Evolutionary conservation across 176 grass and related monocot genomes (phyloP), one percentile per base, ranked within the genome.

Genomic region (Cenchrus americanus): DNA sequence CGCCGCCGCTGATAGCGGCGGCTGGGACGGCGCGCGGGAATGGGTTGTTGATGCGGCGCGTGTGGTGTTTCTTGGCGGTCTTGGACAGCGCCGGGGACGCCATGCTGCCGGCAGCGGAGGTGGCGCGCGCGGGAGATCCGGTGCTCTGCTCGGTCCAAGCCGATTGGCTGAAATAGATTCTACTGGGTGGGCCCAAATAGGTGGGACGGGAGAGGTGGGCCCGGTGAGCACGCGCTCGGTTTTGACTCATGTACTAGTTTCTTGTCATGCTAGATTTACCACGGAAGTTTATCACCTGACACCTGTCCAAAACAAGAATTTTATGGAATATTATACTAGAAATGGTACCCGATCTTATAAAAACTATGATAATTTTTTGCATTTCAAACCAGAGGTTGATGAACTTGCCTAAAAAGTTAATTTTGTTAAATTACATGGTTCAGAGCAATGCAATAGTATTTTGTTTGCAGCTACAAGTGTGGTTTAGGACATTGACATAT

Each of bases 21-120:
- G 26, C 62, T 22, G 62, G 86, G 15, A 90, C 88, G 18, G 92
- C 68, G 30, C 74, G 76, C 0, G 90, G 95, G 40, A 97, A 97
- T 5, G 92, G 95, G 75, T 94, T 94, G 90, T 97, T 97, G 84
- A 97, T 65, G 84, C 73, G 92, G 84, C 73, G 92, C 26, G 77
- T 57, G 71, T 88, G 82, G 81, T 93, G 88, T 79, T 91, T 97
- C 75, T 92, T 94, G 37, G 81, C 62, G n/a, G 76, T 88, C 75
- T 80, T 92, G 23, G 46, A 61, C 58, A 58, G 58, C 59, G 58
- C 57, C 81, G 79, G 57, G 52, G 82, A 48, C 68, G 62, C 27
- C 86, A 87, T 81, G 78, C 32, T 81, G 63, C 32, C 65, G 19
- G 40, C 26, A 66, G 46, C 46, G 86, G 55, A 22, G 82, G 23